These are phyloP conservation scores for Linnemannia zychae DNA, from an alignment of 192 early-diverging fungal species.

Conservation along the genomic window DNA sequence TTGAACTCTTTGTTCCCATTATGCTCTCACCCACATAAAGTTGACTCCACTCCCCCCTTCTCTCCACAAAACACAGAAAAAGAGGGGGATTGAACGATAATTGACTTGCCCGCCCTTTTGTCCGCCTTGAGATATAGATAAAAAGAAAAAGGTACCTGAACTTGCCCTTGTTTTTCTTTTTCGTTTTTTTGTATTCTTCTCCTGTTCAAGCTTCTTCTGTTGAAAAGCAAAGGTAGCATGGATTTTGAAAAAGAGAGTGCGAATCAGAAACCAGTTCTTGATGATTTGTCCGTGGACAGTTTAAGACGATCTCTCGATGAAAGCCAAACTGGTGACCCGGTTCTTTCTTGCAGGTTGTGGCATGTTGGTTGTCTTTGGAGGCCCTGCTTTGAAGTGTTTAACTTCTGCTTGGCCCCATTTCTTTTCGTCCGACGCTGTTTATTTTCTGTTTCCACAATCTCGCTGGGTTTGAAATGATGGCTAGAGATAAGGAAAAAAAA, in stretches of 20 bases:
- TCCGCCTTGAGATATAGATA: neutral
- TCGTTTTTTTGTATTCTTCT: neutral
- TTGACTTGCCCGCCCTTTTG: neutral
- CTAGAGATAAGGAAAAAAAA: constrained; percentile 20
- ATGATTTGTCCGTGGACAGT: constrained; percentile 2
- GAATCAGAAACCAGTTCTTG: neutral
- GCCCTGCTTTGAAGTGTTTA: no score
- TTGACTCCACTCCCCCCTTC: neutral
- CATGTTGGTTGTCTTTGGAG: neutral
- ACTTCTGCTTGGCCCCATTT: neutral
- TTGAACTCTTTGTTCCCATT: neutral
- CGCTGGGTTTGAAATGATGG: constrained; percentile 14
- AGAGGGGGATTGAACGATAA: neutral
- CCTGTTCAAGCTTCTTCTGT: neutral
- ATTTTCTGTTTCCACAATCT: neutral
- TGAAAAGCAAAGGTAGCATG: no score
- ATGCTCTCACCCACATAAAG: neutral
- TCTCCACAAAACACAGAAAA: neutral
- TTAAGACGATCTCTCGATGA: neutral
- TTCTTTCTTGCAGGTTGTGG: neutral
- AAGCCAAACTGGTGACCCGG: neutral
- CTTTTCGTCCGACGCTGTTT: neutral
- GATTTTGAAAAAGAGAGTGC: neutral
- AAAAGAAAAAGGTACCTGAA: neutral
- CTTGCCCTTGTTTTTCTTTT: neutral